Base-by-base conservation (phyloP, 2,329 filamentous ascomycete species). In the Penicillium sp. region DNA sequence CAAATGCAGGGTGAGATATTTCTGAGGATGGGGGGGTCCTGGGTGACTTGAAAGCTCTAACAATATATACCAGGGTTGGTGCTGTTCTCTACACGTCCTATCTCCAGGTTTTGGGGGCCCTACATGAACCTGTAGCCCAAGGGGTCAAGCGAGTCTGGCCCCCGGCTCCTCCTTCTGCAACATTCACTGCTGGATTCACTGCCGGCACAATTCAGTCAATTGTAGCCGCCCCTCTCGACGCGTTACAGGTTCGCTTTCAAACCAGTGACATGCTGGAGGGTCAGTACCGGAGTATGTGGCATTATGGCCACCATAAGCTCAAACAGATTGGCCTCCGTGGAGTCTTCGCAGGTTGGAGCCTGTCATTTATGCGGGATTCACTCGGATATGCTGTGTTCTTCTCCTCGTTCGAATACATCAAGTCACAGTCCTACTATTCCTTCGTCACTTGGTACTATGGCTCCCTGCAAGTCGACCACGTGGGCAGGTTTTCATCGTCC, bases 81-180 rank as follows among this genome's bases (percentile, higher is more conserved):
- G 80, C 80, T 34, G 74, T 83, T 6, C 69, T 84, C 12, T 84
- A 84, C 57, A 82, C 81, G 1, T 76, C 75, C 15, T 84, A 84
- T 58, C 75, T 84, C 17, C 79, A 82, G 61, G 73, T 74, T 21
- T 71, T 84, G 10, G 76, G 76, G n/a, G 57, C 62, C 17, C 66
- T 83, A 2, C 77, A 84, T 61, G 76, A 78, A 45, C 80, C 80
- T 1, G 75, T 79, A 2, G 75, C 77, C 0, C 70, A 77, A 53
- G 72, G 77, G 6, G 72, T 72, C 15, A 83, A 81, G 58, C 75
- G 79, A 42, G 70, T 80, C 13, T 83, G 80, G 58, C 81, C 81
- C 4, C 80, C 81, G 19, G 75, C 80, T 10, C 69, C 75, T 0
- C 69, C 75, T 0, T 61, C 64, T 0, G 69, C 73, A 29, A 82